These are phyloP conservation scores for Colletotrichum trifolii DNA, from an alignment of 2,329 filamentous ascomycete species.

Conservation along the genomic window DNA sequence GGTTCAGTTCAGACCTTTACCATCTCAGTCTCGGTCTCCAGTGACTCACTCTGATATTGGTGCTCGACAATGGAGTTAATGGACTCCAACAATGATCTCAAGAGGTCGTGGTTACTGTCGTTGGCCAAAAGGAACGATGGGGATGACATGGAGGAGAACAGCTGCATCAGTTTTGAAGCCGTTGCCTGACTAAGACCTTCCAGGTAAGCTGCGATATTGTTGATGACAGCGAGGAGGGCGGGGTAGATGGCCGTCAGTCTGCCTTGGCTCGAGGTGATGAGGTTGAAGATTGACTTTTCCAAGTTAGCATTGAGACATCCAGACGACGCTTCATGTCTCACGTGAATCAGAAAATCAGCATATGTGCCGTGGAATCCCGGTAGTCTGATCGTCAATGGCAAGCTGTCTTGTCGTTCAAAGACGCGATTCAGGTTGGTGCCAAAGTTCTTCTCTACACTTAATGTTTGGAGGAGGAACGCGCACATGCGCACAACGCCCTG, in stretches of 20 bases:
- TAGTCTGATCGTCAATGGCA: conserved; percentile 85
- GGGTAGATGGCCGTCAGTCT: conserved; percentile 93
- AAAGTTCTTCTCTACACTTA: conserved; percentile 93
- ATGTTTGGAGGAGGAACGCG: conserved; percentile 93
- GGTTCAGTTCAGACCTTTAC: background rate
- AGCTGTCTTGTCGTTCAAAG: conserved; percentile 88
- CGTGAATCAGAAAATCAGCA: conserved; percentile 92
- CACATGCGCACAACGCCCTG: conserved; percentile 97
- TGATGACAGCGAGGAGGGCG: conserved; percentile 89
- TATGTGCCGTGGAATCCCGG: conserved; percentile 89
- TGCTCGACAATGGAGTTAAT: conserved; percentile 93
- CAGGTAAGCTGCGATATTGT: conserved; percentile 89
- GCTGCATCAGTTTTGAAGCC: conserved; percentile 84
- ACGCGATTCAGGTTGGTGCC: conserved; percentile 88
- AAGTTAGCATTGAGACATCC: conserved; percentile 27
- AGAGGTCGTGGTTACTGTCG: conserved; percentile 85
- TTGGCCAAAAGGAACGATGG: conserved; percentile 93
- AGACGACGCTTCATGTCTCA: conserved; percentile 54
- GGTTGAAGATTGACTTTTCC: conserved; percentile 84
- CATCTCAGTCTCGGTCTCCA: too few species aligned
- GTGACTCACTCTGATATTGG: conserved; percentile 76
- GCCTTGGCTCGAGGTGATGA: conserved; percentile 92
- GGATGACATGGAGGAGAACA: conserved; percentile 92
- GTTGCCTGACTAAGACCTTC: conserved; percentile 80
- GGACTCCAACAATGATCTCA: conserved; percentile 86